phyloP scores from a whole-genome alignment of 2,329 filamentous ascomycete genomes.

The Botrytis aclada region DNA sequence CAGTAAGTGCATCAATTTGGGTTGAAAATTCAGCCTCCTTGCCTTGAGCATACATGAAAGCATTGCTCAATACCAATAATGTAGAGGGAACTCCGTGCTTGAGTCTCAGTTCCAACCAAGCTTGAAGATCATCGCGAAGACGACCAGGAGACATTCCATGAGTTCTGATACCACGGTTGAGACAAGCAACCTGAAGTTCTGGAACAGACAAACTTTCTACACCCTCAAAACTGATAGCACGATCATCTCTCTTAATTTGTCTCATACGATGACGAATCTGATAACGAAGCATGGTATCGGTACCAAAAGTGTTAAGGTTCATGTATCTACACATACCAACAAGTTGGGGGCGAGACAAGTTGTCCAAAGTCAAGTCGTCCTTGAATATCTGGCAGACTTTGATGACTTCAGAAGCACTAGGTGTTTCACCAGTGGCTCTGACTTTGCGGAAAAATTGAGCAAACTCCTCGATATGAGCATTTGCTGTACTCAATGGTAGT shows the following conservation, averaged over 20 bases:
- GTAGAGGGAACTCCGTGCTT: slow-evolving; percentile 96
- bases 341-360: slow-evolving; percentile 89
- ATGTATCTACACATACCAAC: slow-evolving; percentile 98
- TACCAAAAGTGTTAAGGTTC: slow-evolving; percentile 95
- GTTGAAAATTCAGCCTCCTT: slow-evolving; percentile 79
- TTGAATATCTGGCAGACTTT: slow-evolving; percentile 99
- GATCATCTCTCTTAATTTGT: slow-evolving; percentile 98
- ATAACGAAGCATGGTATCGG: slow-evolving; percentile 96
- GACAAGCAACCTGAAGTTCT: slow-evolving; percentile 89
- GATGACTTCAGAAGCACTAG: slow-evolving; percentile 87
- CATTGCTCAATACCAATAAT: slow-evolving; percentile 90
- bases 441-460: slow-evolving; percentile 97
- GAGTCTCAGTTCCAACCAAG: slow-evolving; percentile 91
- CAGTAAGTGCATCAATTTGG: slow-evolving; percentile 89
- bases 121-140: slow-evolving; percentile 83
- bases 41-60: slow-evolving; percentile 89
- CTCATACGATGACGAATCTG: slow-evolving; percentile 96
- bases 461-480: slow-evolving; percentile 89
- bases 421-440: slow-evolving; percentile 83
- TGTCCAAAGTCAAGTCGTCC: slow-evolving; percentile 95
- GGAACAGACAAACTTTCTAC: slow-evolving; percentile 89
- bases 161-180: slow-evolving; percentile 86
- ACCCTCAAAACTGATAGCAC: slow-evolving; percentile 89
- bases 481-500: slow-evolving; percentile 77
- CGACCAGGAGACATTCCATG: slow-evolving; percentile 86